phyloP scores from a whole-genome alignment of 805 yeast genomes.

The Groenewaldozyma salmanticensis region DNA sequence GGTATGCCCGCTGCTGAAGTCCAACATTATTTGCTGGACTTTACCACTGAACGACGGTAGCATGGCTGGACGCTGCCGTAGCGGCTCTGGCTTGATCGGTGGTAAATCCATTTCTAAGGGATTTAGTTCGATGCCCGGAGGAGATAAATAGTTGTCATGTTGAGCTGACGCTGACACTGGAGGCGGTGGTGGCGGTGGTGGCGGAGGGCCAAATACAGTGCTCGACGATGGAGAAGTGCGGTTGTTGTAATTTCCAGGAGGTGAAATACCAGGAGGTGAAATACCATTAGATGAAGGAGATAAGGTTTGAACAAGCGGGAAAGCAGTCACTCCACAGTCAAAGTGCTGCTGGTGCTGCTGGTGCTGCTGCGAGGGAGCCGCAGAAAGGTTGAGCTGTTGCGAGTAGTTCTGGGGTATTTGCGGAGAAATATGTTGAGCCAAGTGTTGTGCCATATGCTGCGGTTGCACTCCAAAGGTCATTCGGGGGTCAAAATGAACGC shows the following conservation, averaged over 20 bases:
- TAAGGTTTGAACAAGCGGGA: not conserved
- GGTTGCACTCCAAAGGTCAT: not conserved
- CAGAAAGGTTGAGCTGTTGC: not conserved
- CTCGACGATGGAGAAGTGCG: not conserved
- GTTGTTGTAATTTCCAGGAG: too few species aligned
- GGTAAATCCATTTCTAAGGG: not conserved
- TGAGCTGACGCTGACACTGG: not conserved
- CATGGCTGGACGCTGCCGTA: not conserved
- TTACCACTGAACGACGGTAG: not conserved
- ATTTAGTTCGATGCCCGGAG: not conserved
- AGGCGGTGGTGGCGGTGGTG: not conserved
- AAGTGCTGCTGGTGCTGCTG: slow-evolving; percentile 1
- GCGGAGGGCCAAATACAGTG: not conserved
- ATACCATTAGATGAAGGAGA: too few species aligned
- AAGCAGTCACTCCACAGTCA: not conserved
- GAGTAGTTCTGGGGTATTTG: not conserved
- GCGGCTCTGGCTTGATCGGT: not conserved
- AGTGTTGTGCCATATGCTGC: not conserved
- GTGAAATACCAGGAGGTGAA: too few species aligned
- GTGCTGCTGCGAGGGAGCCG: not conserved
- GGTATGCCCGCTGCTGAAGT: slow-evolving; percentile 1
- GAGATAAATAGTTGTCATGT: not conserved
- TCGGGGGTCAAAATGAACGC: too few species aligned
- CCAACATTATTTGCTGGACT: slow-evolving; percentile 2
- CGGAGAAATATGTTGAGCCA: slow-evolving; percentile 1